Conservation (phyloP, 305 asterid genomes). For the Rubia tinctorum region DNA sequence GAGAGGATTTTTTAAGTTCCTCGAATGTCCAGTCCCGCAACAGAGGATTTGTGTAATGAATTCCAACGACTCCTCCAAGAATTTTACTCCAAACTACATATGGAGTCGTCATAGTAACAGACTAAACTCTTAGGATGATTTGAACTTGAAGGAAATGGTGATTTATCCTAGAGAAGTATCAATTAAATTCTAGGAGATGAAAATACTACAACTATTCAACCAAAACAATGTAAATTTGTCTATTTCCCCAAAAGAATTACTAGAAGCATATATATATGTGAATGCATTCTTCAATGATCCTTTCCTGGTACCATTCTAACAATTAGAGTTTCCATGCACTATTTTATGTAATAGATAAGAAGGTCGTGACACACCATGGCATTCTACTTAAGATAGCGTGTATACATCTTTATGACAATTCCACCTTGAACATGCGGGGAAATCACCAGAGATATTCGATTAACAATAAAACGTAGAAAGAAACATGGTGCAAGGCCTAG, state of each 20-base stretch:
- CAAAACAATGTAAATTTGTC: not conserved
- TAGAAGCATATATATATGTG: not conserved
- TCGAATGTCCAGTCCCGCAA: not conserved
- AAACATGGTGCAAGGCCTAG: not conserved
- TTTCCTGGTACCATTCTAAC: not conserved
- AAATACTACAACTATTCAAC: not conserved
- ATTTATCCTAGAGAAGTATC: not conserved
- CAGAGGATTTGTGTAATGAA: not conserved
- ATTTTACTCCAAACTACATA: not conserved
- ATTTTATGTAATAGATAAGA: not conserved
- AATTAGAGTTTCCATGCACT: not conserved
- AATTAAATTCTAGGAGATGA: not conserved
- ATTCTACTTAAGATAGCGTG: not conserved
- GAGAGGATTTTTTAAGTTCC: not conserved
- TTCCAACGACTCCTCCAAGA: not conserved
- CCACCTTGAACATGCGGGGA: not conserved
- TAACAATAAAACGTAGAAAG: not conserved
- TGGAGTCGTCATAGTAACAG: not conserved
- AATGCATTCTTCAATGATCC: not conserved
- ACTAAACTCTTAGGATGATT: not conserved
- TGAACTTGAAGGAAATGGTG: not conserved
- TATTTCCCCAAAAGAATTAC: not conserved
- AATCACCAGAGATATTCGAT: not conserved
- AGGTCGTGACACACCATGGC: not conserved
- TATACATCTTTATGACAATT: not conserved